Base-by-base conservation (phyloP, 306 rosid species). In the Pueraria montana region DNA sequence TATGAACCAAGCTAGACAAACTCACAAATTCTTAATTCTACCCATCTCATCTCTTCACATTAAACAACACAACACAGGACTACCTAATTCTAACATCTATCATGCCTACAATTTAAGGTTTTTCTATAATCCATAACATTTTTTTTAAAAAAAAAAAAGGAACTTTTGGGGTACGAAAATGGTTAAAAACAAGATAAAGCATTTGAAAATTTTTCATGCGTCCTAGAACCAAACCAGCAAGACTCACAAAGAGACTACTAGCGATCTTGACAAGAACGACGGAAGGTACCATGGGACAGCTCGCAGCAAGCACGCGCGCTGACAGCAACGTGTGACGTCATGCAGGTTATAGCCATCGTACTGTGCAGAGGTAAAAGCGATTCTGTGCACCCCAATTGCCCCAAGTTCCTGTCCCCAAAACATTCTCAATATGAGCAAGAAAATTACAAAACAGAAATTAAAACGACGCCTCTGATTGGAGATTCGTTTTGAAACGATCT, bases 241-340 rank as follows among this genome's bases (percentile, higher is more conserved):
- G 95, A 92, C 99, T 96, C 99, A 94, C 97, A 91, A 96, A 96
- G 93, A 88, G 63, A 96, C 90, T 89, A 96, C 85, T 96, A 92
- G 99, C 98, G 97, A 96, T 92, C 98, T 86, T 88, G 98, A 96
- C 97, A 94, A 94, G 99, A 80, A 82, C 97, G 97, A 87, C 92
- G 84, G 95, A 96, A 91, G 97, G 94, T 96, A 92, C 99, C 99
- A 80, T 94, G 90, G 74, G 97, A 91, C 93, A 94, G 83, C 95
- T 91, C 97, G 87, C 97, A 91, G 58, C 71, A 94, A 85, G 96
- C 93, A 65, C 91, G 91, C 8, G 78, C 84, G 9, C 85, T 87
- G 88, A 85, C 90, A 67, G 85, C 65, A 65, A 90, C 53, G 85
- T 90, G 95, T 21, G 99, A 92, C 36, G 97, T 88, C 79, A 89